phyloP scores from a whole-genome alignment of 441 rosid species.

The Bocquillonia castaneifolia region DNA sequence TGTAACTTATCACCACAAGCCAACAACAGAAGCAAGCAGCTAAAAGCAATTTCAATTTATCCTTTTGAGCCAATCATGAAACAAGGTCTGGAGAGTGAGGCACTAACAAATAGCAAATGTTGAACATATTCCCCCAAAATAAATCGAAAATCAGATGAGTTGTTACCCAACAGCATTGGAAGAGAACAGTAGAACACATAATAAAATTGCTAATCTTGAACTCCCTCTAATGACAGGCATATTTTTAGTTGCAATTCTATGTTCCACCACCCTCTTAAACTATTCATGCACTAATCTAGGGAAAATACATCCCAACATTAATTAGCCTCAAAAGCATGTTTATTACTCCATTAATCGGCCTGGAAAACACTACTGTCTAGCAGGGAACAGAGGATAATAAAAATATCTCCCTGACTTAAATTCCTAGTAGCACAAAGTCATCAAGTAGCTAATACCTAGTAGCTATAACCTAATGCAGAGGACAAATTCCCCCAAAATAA shows the following conservation, averaged over 20 bases:
- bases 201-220: no score
- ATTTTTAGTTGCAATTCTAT: no score
- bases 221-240: no score
- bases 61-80: no score
- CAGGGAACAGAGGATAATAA: not conserved
- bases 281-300: not conserved
- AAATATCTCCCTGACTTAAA: not conserved
- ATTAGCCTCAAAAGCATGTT: not conserved
- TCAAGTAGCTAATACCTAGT: not conserved
- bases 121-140: not conserved
- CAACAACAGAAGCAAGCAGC: no score
- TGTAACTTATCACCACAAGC: no score
- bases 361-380: not conserved
- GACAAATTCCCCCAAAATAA: no score
- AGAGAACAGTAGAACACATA: not conserved
- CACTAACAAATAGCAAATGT: not conserved
- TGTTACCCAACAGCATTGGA: not conserved
- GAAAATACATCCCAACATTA: not conserved
- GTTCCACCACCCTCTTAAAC: not conserved
- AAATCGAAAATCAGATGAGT: not conserved
- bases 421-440: no score
- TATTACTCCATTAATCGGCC: not conserved
- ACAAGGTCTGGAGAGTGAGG: no score
- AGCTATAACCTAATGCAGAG: no score
- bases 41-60: no score